phyloP scores from a whole-genome alignment of 176 grass and related monocot genomes.

The Triticum timopheevii region DNA sequence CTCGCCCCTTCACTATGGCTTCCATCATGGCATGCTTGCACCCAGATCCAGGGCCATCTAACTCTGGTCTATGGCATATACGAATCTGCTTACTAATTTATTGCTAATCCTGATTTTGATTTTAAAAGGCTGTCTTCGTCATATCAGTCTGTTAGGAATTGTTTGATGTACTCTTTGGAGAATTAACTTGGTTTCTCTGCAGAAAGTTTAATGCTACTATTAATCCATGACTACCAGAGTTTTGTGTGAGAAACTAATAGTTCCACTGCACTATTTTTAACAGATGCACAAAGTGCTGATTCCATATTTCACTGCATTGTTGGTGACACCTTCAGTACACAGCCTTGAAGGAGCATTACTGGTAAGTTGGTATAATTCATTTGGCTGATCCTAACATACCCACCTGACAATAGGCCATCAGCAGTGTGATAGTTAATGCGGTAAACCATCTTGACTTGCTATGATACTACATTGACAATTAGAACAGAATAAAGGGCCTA shows the following conservation, averaged over 20 bases:
- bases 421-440: neutral
- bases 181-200: neutral
- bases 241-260: conserved; percentile 14
- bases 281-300: conserved; percentile 86
- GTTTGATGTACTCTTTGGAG: neutral
- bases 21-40: neutral
- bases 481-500: neutral
- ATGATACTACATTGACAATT: neutral
- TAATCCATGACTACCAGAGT: neutral
- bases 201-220: neutral
- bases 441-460: conserved; percentile 14
- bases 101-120: conserved; percentile 10
- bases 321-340: conserved; percentile 89
- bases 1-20: neutral
- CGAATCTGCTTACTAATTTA: neutral
- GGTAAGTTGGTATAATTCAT: conserved; percentile 57
- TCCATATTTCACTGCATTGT: conserved; percentile 79
- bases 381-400: neutral
- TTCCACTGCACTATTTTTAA: conserved; percentile 22
- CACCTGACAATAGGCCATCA: neutral
- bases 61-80: neutral
- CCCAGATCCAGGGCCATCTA: neutral
- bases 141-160: conserved; percentile 6
- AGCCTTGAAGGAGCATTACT: conserved; percentile 90
- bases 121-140: neutral